Percentiles rank a stretch among this genome's conserved stretches.
Evolutionary conservation across 805 yeast genomes (phyloP).

Genomic region (Kuraishia piskuri): DNA sequence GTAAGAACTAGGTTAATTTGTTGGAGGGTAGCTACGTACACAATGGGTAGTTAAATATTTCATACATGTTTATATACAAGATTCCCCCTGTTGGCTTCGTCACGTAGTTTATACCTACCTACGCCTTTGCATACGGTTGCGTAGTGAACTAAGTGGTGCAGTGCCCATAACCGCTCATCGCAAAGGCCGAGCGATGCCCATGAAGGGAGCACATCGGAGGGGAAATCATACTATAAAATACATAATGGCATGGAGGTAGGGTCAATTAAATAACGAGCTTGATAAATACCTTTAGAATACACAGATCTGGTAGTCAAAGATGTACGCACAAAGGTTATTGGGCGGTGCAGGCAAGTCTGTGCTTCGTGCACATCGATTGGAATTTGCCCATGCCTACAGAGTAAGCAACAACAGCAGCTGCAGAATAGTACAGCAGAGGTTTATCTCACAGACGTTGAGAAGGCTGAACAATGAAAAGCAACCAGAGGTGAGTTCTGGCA

Average conservation of each 20-base stretch:
- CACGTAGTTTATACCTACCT: too few species aligned
- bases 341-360: neutral
- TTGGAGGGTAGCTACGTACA: too few species aligned
- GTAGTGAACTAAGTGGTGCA: neutral
- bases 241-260: too few species aligned
- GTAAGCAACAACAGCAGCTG: neutral
- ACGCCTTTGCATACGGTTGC: too few species aligned
- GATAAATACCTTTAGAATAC: neutral
- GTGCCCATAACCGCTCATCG: neutral
- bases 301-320: neutral
- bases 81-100: too few species aligned
- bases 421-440: neutral
- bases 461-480: neutral
- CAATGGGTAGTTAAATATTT: neutral
- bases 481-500: neutral
- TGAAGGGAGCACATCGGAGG: neutral
- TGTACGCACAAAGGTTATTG: neutral
- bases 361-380: neutral
- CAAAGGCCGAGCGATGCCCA: neutral
- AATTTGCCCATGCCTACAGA: neutral
- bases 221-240: neutral
- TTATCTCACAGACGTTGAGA: neutral
- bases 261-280: too few species aligned
- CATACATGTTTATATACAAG: too few species aligned
- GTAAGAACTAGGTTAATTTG: conserved; percentile 27